Base-by-base conservation (phyloP, 2,329 filamentous ascomycete species). In the Colletotrichum orchidophilum region DNA sequence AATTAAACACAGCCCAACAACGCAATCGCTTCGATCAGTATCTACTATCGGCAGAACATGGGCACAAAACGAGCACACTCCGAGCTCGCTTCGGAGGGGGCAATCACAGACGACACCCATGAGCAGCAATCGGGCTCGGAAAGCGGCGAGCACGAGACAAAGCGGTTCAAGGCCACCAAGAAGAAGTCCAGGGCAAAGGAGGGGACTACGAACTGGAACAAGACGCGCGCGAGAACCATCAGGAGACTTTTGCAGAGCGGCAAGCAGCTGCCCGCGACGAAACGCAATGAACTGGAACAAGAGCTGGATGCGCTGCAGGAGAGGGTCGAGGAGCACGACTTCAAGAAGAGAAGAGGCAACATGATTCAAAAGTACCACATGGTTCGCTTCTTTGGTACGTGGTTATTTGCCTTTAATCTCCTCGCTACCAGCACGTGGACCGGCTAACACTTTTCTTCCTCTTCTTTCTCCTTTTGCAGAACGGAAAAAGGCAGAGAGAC, bases 321-420 rank as follows among this genome's bases (percentile, higher is more conserved):
- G 73, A 91, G 93, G 76, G 84, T 95, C 70, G 85, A 81, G 5
- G 86, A 88, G 73, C 85, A 87, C 58, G 83, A 88, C 70, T 85
- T 87, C 70, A 89, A 90, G 76, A 91, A 90, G 81, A 87, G 86
- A 77, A 87, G 90, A 74, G 87, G 87, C 75, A 86, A 90, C 70
- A 94, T 95, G 88, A 94, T 95, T 73, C 86, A 86, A 61, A 93
- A 91, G 80, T 96, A 95, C 76, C 93, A 96, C 79, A 95, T 94
- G 88, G 90, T 96, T 61, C 86, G 94, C 31, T 96, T 96, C 79
- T 96, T 96, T 81, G 94, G 93, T 93, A 84, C 62, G 87, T 76
- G 5, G 9, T 68, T 31, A 46, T 53, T 2, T 3, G 3, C n/a
- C 57, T 0, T 13, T n/a, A n/a, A n/a, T n/a, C n/a, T n/a, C n/a